A percentile compares a stretch with the other conserved stretches of the same genome.
phyloP scores from a whole-genome alignment of 2,329 filamentous ascomycete genomes.

The Penicillium polonicum region DNA sequence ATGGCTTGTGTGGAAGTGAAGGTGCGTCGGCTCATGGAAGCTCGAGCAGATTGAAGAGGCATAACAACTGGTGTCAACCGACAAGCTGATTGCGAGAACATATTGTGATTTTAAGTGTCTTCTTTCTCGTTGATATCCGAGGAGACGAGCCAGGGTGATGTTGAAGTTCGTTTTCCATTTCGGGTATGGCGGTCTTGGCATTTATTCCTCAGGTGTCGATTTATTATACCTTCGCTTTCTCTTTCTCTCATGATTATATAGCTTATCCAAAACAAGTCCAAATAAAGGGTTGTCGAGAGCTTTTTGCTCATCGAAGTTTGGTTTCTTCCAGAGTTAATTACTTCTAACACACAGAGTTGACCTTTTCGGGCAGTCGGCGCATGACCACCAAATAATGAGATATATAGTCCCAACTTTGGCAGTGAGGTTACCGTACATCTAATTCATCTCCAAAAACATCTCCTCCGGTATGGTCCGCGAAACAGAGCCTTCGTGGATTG shows the following conservation, averaged over 20 bases:
- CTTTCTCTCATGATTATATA: not conserved
- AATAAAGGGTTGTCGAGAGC: not conserved
- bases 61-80: not conserved
- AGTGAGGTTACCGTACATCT: too few species aligned
- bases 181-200: slow-evolving; percentile 4
- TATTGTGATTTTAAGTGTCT: not conserved
- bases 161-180: slow-evolving; percentile 10
- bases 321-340: not conserved
- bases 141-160: slow-evolving; percentile 15
- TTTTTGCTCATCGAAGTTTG: too few species aligned
- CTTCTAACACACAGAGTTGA: not conserved
- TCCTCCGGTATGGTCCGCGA: not conserved
- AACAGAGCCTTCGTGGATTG: not conserved
- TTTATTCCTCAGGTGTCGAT: slow-evolving; percentile 9
- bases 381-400: not conserved
- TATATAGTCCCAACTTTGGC: too few species aligned
- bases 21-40: not conserved
- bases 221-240: not conserved
- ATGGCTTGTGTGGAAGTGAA: slow-evolving; percentile 10
- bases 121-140: slow-evolving; percentile 2
- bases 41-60: slow-evolving; percentile 9
- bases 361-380: not conserved
- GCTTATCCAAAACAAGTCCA: not conserved
- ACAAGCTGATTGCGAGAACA: slow-evolving; percentile 4
- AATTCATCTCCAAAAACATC: not conserved